Conservation (phyloP, 148 eudicot genomes). For the Tetragonia tetragonoides region DNA sequence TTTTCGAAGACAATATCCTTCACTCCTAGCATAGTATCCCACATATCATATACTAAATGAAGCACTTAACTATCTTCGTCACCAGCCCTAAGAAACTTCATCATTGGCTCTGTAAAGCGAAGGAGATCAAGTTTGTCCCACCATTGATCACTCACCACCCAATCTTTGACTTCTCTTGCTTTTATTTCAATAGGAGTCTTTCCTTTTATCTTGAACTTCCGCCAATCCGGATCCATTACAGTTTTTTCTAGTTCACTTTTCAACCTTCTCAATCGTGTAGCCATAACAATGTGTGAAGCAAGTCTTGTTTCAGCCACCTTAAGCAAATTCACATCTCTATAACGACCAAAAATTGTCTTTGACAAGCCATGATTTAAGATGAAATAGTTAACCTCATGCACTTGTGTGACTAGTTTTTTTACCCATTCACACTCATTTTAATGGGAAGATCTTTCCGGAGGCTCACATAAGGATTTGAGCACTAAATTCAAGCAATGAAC, state of each 20-base stretch:
- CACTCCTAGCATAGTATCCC: neutral
- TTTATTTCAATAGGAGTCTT: neutral
- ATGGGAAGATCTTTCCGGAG: neutral
- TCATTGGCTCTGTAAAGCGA: neutral
- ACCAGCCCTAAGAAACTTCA: neutral
- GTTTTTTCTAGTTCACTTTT: neutral
- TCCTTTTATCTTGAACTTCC: neutral
- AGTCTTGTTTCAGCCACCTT: slow-evolving; percentile 3
- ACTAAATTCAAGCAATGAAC: slow-evolving; percentile 4
- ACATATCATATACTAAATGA: neutral
- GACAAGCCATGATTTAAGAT: neutral
- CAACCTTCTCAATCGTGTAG: neutral
- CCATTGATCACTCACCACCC: neutral
- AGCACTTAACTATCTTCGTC: neutral
- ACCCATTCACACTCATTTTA: neutral
- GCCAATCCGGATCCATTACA: neutral
- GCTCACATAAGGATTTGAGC: neutral
- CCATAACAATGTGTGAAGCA: neutral
- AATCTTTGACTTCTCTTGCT: neutral
- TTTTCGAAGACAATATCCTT: neutral
- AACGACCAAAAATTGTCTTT: neutral
- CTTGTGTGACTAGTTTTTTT: neutral
- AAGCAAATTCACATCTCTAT: neutral
- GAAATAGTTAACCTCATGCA: neutral
- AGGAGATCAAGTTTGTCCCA: neutral